Percentiles rank a stretch among this genome's conserved stretches.
These are phyloP conservation scores for Botrytis tulipae DNA, from an alignment of 2,329 filamentous ascomycete genomes.

Conservation along the genomic window DNA sequence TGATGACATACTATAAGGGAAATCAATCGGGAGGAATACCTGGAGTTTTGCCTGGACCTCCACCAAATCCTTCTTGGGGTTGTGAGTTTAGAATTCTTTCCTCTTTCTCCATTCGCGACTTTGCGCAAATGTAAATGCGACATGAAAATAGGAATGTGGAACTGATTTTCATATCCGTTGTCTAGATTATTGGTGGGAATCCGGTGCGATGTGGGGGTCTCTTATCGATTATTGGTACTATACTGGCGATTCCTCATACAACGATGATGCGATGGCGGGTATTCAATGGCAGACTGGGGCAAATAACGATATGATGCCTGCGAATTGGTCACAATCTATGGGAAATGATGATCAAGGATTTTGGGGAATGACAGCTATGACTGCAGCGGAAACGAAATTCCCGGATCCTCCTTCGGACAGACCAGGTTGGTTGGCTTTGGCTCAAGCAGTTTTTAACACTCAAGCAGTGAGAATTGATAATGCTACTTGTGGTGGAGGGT, in stretches of 20 bases:
- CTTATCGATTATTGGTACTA: slow-evolving; percentile 63
- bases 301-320: slow-evolving; percentile 57
- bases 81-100: slow-evolving; percentile 32
- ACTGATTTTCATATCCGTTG: background rate
- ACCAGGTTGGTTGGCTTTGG: slow-evolving; percentile 75
- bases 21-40: slow-evolving; percentile 45
- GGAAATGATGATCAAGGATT: slow-evolving; percentile 53
- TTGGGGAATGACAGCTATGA: slow-evolving; percentile 81
- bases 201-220: slow-evolving; percentile 59
- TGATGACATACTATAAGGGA: slow-evolving; percentile 45
- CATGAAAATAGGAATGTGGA: background rate
- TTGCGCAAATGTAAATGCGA: background rate
- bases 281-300: slow-evolving; percentile 59
- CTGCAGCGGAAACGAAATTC: slow-evolving; percentile 73
- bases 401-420: slow-evolving; percentile 61
- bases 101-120: slow-evolving; percentile 17
- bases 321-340: slow-evolving; percentile 42
- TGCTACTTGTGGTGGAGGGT: slow-evolving; percentile 63
- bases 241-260: slow-evolving; percentile 58
- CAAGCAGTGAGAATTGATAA: slow-evolving; percentile 70
- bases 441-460: slow-evolving; percentile 77
- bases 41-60: slow-evolving; percentile 49
- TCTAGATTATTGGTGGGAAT: slow-evolving; percentile 58
- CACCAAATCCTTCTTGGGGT: slow-evolving; percentile 38
- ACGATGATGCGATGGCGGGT: slow-evolving; percentile 52